These are phyloP conservation scores for Cutaneotrichosporon sp. DNA, from an alignment of 1,284 basidiomycete species.

Conservation along the genomic window DNA sequence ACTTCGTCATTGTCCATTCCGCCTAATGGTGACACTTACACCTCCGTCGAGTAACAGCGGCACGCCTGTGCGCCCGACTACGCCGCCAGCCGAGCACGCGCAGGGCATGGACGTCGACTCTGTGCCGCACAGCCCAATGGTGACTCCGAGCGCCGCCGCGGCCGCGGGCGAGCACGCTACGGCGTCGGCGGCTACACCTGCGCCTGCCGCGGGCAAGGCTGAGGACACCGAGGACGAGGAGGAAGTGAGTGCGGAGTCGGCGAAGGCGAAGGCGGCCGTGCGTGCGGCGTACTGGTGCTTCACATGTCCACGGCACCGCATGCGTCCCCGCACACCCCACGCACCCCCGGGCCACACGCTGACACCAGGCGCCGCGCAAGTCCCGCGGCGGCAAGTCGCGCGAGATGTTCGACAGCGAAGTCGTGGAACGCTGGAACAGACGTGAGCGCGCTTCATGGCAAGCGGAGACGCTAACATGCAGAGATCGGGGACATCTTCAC, in stretches of 20 bases:
- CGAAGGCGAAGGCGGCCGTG: too few relatives aligned
- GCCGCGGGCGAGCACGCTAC: background rate
- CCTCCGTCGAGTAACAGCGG: slow-evolving; percentile 25
- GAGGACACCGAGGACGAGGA: background rate
- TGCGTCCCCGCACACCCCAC: too few relatives aligned
- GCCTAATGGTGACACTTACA: slow-evolving; percentile 3
- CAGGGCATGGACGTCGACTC: slow-evolving; percentile 8
- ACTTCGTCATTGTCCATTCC: slow-evolving; percentile 1
- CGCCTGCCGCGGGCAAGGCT: background rate
- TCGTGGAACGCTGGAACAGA: slow-evolving; percentile 38
- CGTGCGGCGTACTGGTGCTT: too few relatives aligned
- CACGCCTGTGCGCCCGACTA: slow-evolving; percentile 23
- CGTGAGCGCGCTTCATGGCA: slow-evolving; percentile 26
- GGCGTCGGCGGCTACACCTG: slow-evolving; percentile 1
- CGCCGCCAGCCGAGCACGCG: background rate
- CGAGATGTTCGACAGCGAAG: slow-evolving; percentile 31
- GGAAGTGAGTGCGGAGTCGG: background rate
- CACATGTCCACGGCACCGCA: too few relatives aligned
- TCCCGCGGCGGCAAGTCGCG: slow-evolving; percentile 3
- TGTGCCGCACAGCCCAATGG: slow-evolving; percentile 1
- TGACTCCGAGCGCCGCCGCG: slow-evolving; percentile 6
- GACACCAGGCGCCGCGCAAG: slow-evolving; percentile 1
- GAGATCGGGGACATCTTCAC: slow-evolving; percentile 37
- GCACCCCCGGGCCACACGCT: too few relatives aligned
- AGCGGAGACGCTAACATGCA: slow-evolving; percentile 13